Base-by-base conservation (phyloP, 208 protist species). In the Blastocrithidia nonstop region DNA sequence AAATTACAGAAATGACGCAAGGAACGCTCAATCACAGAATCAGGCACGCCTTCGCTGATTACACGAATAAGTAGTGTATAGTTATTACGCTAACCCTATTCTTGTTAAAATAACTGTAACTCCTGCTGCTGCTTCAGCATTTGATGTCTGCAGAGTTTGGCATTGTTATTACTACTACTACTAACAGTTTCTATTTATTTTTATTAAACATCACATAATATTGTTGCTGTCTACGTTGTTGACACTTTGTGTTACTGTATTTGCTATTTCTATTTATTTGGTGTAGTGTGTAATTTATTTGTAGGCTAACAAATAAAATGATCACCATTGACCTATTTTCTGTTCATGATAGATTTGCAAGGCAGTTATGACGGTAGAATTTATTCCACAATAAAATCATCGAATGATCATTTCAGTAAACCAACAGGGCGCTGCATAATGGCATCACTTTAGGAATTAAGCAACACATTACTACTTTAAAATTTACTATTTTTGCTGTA, bases 341-440 rank as follows among this genome's bases (percentile, higher is more conserved):
- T n/a, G n/a, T n/a, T n/a, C n/a, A n/a, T n/a, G n/a, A n/a, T n/a
- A n/a, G n/a, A n/a, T n/a, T n/a, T n/a, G n/a, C n/a, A n/a, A 13
- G 9, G 1, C 8, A 32, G 26, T 16, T 20, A 41, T 28, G 4
- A 6, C 2, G 71, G 60, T 15, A 84, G 54, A 36, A 65, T 39
- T 41, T 90, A 75, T 46, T 84, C 61, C 17, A 90, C 67, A 31
- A 80, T 50, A 40, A 67, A 78, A 45, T 90, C 81, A 38, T 90
- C 81, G 50, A 86, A 90, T 9, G 81, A 61, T 76, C 81, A 90
- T 57, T 90, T 90, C 45, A 90, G 55, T 17, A 90, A 55, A 1
- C 62, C 81, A 8, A 60, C 58, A 1, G 76, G 60, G 0, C 81
- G 65, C 45, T 42, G 35, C 16, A 15, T 39, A n/a, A 48, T 32